Percentiles rank a stretch among this genome's conserved stretches.
These are phyloP conservation scores for Alternaria hordeiaustralica DNA, from an alignment of 2,329 filamentous ascomycete genomes.

Conservation along the genomic window DNA sequence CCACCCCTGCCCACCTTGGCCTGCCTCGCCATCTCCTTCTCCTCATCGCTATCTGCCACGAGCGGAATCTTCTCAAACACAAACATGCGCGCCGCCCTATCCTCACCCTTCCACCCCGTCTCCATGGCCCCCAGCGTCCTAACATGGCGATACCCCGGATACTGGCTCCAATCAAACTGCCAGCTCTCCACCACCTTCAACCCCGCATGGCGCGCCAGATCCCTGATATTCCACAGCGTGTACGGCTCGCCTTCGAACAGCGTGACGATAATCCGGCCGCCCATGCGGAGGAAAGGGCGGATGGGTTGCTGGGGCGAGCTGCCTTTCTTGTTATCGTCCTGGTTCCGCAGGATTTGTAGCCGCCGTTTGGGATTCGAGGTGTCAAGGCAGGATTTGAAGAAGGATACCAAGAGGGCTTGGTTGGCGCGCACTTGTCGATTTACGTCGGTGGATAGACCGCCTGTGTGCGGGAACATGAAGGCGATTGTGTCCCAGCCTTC, in stretches of 20 bases:
- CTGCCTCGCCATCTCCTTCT: constrained; percentile 24
- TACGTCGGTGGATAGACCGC: constrained; percentile 88
- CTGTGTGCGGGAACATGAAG: constrained; percentile 98
- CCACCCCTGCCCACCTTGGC: constrained; percentile 21
- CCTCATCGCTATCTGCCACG: constrained; percentile 31
- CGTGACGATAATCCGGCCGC: constrained; percentile 75
- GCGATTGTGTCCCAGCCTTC: constrained; percentile 75
- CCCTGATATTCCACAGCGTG: constrained; percentile 91
- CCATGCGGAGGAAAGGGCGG: constrained; percentile 54
- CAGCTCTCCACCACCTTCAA: constrained; percentile 75
- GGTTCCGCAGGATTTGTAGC: constrained; percentile 18
- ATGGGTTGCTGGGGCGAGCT: background rate
- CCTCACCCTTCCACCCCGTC: constrained; percentile 58
- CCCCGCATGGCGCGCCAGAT: constrained; percentile 80
- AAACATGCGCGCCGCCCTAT: constrained; percentile 55
- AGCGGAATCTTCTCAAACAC: constrained; percentile 51
- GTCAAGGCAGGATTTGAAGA: constrained; percentile 41
- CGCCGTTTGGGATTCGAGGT: constrained; percentile 18
- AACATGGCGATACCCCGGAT: constrained; percentile 77
- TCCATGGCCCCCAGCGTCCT: constrained; percentile 69
- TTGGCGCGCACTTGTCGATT: constrained; percentile 94
- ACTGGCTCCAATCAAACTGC: constrained; percentile 68
- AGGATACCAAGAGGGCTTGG: constrained; percentile 43
- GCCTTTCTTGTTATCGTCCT: constrained; percentile 1
- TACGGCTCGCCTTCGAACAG: constrained; percentile 95